Conservation (phyloP, 495 filamentous ascomycete genomes). For the Neurospora sublineolata region DNA sequence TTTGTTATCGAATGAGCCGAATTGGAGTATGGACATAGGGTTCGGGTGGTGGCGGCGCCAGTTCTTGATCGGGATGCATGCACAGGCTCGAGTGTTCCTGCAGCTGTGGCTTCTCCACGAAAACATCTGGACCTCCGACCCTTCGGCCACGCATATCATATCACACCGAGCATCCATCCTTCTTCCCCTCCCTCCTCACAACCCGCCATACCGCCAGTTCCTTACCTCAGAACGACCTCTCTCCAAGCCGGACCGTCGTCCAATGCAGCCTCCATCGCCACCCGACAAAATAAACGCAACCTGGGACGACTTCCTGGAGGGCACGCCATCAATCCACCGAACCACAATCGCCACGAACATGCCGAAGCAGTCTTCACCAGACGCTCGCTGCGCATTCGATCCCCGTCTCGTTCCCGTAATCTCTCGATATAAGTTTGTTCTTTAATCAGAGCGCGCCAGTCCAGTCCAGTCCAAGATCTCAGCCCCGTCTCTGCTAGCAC, state of each 20-base stretch:
- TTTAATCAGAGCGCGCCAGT: neutral
- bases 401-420: neutral
- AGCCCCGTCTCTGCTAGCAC: neutral
- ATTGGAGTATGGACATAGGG: too few species aligned
- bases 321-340: neutral
- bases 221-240: neutral
- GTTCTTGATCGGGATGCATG: conserved; percentile 24
- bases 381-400: neutral
- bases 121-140: conserved; percentile 27
- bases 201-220: neutral
- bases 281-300: too few species aligned
- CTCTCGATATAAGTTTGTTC: neutral
- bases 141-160: neutral
- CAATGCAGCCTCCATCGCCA: neutral
- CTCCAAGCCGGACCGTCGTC: neutral
- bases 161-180: neutral
- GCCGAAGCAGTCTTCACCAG: neutral
- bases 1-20: too few species aligned
- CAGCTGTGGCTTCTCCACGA: conserved; percentile 42
- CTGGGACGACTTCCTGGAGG: neutral
- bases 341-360: neutral
- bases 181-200: neutral
- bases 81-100: conserved; percentile 33
- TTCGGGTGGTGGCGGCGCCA: conserved; percentile 14
- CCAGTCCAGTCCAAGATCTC: neutral